Base-by-base conservation (phyloP, 2,329 filamentous ascomycete genomes). In the Fusarium hainanense region DNA sequence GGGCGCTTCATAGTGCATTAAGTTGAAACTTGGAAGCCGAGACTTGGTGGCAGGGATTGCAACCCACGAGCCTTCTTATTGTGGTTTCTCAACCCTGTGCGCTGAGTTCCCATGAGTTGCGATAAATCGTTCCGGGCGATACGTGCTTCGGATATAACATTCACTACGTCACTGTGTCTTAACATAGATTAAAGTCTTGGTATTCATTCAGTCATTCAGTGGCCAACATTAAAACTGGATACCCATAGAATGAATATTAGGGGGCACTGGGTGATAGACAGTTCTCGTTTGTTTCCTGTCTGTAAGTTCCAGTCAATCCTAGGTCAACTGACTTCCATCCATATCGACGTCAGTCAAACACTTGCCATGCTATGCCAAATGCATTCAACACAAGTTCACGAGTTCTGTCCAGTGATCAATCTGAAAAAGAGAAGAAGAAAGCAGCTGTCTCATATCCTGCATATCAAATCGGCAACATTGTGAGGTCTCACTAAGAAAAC, bases 31-130 rank as follows among this genome's bases (percentile, higher is more conserved):
- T 49, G 32, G 25, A 42, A 44, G 41, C 37, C 59, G 60, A 61
- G 61, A 64, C 43, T 43, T 28, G 23, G n/a, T 42, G 43, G 20
- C 65, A 67, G 42, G 62, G 62, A 25, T 32, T 10, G 13, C 14
- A 42, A 16, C 25, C 54, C 57, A 41, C 42, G 13, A 20, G 55
- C 40, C 40, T 16, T 27, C 42, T 47, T 34, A 12, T 46, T 20
- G 48, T n/a, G 20, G 20, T 47, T 37, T 37, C 43, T 57, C 16
- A 13, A 27, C 18, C 25, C 16, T 18, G 30, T 21, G 10, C 12
- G 10, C 9, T 50, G 12, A 37, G 21, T 37, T 18, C 18, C 14
- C 3, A 32, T 32, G 13, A 11, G 14, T 16, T 12, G 11, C 18
- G 47, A 34, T 34, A 18, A 20, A 20, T 48, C 18, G 10, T 37